Base-by-base conservation (phyloP, 495 filamentous ascomycete species). In the Lepidopterella palustris region DNA sequence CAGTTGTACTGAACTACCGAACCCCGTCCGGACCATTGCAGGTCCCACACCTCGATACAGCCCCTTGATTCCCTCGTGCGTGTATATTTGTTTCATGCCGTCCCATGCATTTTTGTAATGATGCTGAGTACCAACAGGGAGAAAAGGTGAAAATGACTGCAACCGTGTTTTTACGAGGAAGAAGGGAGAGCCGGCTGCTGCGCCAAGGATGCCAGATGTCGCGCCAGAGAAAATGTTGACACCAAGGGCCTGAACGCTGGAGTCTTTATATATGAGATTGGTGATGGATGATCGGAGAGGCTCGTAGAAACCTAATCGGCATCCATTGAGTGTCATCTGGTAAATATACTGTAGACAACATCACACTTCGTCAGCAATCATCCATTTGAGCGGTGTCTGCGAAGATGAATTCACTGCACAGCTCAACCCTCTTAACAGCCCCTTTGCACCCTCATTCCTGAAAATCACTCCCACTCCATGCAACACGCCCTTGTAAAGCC, bases 121-220 rank as follows among this genome's bases (percentile, higher is more conserved):
- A 71, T 99, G 93, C 70, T 99, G 93, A 1, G 93, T 97, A 53
- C 93, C 93, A 55, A 97, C 92, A 15, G 93, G 93, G 15, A 93
- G 82, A 76, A 95, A 95, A 4, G 92, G 90, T 8, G 90, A 96
- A 77, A 80, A 97, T 49, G 90, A 95, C 73, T 99, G 93, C 57
- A 99, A 79, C 13, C 93, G 84, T 8, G 93, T 99, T 77, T 99
- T 99, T 70, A 96, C 87, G n/a, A 99, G 80, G 78, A 97, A 99
- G 72, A 99, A 97, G 1, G 93, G 95, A 25, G 90, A 96, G 21
- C 91, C 93, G 13, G 87, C 87, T 8, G 87, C 87, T 5, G 93
- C 93, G 57, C 93, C 93, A 40, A 97, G 79, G 45, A 97, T 85
- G 58, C 93, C 93, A 5, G 88, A 92, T 3, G 82, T 73, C 5